Base-by-base conservation (phyloP, 768 basidiomycete species). In the Tulasnella sp. region DNA sequence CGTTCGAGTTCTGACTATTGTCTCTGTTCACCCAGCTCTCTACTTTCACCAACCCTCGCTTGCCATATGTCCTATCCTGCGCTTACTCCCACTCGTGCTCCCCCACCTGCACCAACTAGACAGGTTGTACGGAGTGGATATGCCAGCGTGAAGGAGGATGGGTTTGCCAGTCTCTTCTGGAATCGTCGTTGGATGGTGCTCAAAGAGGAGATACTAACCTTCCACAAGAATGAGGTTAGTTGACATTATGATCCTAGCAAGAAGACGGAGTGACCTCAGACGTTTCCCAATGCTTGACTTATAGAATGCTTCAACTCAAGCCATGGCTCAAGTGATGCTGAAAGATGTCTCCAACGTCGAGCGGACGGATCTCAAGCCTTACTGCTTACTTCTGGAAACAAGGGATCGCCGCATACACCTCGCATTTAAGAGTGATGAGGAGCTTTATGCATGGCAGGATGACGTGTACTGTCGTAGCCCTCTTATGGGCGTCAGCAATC, bases 371-470 rank as follows among this genome's bases (percentile, higher is more conserved):
- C 85, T 95, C 81, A 98, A 98, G 83, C 95, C 96, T 0, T 99
- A 97, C 83, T 99, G 97, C 82, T 86, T 99, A 0, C 86, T 95
- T 23, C 84, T 99, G 32, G 94, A 96, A 82, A 91, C 92, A 5
- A 93, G 91, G 82, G 92, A 95, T 78, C 94, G 92, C 83, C 90
- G 92, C 48, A 92, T 90, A 82, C 92, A 89, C 83, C 85, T 96
- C 73, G 90, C 94, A 1, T 86, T 98, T 80, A 98, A 96, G 86
- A 93, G 88, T 80, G 96, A 99, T 83, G 95, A 96, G 81, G 97
- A 99, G 82, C 88, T 99, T 23, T 99, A 99, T 82, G 91, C 91
- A 23, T 99, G 96, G 96, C 93, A 96, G 84, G 97, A 99, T 82
- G 96, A 98, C 83, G 92, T 99, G 79, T 98, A 99, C 85, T 90